Conservation (phyloP, 2,329 filamentous ascomycete species). For the Colletotrichum chlorophyti region DNA sequence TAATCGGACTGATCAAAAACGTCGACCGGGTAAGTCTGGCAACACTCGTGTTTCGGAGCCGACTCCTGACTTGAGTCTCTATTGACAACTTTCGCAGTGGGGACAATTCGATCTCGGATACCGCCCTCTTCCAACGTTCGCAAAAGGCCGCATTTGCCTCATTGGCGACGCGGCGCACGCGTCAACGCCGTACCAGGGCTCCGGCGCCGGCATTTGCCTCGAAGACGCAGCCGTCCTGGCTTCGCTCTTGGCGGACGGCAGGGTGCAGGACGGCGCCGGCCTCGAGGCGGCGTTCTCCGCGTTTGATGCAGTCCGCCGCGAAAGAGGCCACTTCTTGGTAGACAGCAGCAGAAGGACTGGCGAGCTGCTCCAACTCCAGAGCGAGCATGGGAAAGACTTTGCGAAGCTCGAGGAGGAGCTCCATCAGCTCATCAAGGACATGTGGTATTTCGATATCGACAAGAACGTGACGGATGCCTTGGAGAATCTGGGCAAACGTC, state of each 20-base stretch:
- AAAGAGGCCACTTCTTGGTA: conserved; percentile 56
- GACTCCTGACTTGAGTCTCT: background rate
- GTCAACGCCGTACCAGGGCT: conserved; percentile 65
- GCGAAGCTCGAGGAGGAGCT: background rate
- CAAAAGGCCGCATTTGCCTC: conserved; percentile 52
- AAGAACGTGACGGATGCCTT: background rate
- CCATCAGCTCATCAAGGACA: background rate
- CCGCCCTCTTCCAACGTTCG: conserved; percentile 49
- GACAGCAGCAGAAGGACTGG: conserved; percentile 54
- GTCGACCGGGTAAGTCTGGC: background rate
- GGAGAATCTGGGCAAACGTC: background rate
- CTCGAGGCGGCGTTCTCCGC: conserved; percentile 54
- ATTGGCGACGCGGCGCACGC: conserved; percentile 70
- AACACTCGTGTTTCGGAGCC: background rate
- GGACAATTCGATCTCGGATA: conserved; percentile 54
- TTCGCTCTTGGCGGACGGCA: conserved; percentile 51
- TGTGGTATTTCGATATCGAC: background rate
- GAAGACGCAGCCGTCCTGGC: conserved; percentile 56
- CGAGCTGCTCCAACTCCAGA: conserved; percentile 52
- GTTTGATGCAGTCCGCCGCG: conserved; percentile 55
- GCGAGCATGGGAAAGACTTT: conserved; percentile 28
- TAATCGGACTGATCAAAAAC: background rate
- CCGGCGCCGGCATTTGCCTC: conserved; percentile 64
- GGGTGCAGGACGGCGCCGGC: conserved; percentile 39
- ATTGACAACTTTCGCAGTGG: conserved; percentile 39